Conservation (phyloP, 345 rosid species). For the Gossypium thurberi region DNA sequence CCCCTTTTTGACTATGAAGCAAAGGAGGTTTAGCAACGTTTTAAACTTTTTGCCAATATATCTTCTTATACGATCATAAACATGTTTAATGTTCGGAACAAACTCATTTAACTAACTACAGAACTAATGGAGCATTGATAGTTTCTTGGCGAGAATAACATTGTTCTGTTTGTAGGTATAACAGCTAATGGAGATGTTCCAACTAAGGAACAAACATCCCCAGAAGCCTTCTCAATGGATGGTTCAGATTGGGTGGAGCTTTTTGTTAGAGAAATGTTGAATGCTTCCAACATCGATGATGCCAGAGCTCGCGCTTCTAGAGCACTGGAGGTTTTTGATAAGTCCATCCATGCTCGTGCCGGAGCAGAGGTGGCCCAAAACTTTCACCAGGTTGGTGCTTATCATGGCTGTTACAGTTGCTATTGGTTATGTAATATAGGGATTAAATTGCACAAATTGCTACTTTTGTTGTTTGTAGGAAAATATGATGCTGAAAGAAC, state of each 20-base stretch:
- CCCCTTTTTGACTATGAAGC: background rate
- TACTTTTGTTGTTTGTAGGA: constrained; percentile 3
- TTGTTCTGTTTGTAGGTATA: background rate
- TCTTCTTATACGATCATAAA: background rate
- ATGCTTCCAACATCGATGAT: constrained; percentile 61
- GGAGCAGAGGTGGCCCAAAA: constrained; percentile 42
- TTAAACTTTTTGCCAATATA: background rate
- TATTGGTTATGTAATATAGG: background rate
- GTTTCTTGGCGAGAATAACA: background rate
- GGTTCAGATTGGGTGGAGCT: constrained; percentile 69
- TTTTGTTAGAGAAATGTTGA: constrained; percentile 56
- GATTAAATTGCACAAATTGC: background rate
- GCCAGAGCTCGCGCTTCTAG: constrained; percentile 66
- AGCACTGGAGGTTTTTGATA: constrained; percentile 57
- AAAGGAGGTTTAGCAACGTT: background rate
- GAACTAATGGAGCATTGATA: background rate
- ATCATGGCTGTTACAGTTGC: constrained; percentile 2
- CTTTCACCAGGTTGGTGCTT: constrained; percentile 35
- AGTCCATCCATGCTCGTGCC: constrained; percentile 45
- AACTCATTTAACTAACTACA: background rate
- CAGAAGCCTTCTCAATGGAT: constrained; percentile 29
- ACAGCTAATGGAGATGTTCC: constrained; percentile 24
- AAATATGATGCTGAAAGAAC: constrained; percentile 15
- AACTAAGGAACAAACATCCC: constrained; percentile 22
- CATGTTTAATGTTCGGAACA: background rate